phyloP scores from a whole-genome alignment of 2,329 filamentous ascomycete species.

The Beauveria rudraprayagi region DNA sequence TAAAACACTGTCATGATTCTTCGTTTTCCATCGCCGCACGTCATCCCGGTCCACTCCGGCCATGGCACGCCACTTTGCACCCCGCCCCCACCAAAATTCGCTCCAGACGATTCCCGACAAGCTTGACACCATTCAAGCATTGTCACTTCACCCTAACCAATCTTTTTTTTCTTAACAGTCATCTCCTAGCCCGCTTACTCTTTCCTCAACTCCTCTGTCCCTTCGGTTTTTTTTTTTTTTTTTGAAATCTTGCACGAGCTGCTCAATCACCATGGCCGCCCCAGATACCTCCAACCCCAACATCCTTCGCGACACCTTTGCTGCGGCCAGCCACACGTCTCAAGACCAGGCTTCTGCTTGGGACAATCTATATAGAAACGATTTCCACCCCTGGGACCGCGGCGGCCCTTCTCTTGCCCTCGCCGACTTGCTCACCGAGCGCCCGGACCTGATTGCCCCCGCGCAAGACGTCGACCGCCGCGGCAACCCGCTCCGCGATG shows the following conservation, averaged over 20 bases:
- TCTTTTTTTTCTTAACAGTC: background rate
- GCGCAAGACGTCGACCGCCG: constrained; percentile 25
- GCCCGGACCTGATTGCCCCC: constrained; percentile 35
- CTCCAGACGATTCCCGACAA: background rate
- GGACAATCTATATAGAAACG: constrained; percentile 40
- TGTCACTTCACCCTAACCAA: too few relatives aligned
- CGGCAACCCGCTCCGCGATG: constrained; percentile 20
- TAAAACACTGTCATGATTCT: background rate
- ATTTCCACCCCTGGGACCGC: constrained; percentile 48
- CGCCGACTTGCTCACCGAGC: constrained; percentile 41
- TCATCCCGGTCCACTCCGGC: constrained; percentile 9
- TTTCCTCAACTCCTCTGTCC: background rate
- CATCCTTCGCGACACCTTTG: constrained; percentile 28
- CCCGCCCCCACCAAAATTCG: constrained; percentile 6
- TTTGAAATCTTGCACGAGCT: too few relatives aligned
- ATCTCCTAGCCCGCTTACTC: background rate
- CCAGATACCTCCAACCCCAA: constrained; percentile 13
- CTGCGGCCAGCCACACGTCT: constrained; percentile 23
- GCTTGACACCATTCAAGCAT: background rate
- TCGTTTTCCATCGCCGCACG: background rate
- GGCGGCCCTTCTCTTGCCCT: constrained; percentile 45
- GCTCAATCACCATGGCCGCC: constrained; percentile 8
- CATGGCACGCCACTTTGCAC: background rate
- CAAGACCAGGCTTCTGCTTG: constrained; percentile 32
- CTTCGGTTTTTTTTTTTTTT: too few relatives aligned